Evolutionary conservation across 2,329 filamentous ascomycete species (phyloP), one percentile per base, ranked within the genome.

Genomic region (Diaporthe sp.): DNA sequence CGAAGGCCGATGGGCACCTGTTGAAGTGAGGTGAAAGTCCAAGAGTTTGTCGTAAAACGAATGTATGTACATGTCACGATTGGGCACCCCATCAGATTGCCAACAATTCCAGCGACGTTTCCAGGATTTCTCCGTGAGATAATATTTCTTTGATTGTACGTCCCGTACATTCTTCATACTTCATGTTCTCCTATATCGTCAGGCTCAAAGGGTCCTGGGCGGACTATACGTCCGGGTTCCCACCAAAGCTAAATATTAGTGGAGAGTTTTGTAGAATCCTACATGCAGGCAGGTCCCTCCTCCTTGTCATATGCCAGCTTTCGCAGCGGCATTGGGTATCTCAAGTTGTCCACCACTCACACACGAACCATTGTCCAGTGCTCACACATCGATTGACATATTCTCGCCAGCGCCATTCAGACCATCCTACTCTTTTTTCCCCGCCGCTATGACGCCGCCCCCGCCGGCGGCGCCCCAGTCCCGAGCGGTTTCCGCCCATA

Each of bases 401-500:
- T 17, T 42, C 17, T 31, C 34, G 25, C 3, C 37, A 15, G 20
- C 17, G 12, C 17, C 37, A 3, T 37, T 28, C 44, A 70, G 17
- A 1, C 12, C 47, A 34, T 9, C 37, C 39, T 12, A 13, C 20
- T 12, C 25, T 15, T 10, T 15, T 34, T 6, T 12, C 10, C 22
- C 10, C 60, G 2, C 34, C 34, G 22, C 4, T 22, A 53, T 13
- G 67, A 25, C 53, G 39, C 15, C 42, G 42, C 39, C 5, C 6
- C 55, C 2, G 20, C 51, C 37, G n/a, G 34, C 7, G 34, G 34
- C 1, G 34, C 34, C 34, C 34, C 65, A 1, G 31, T 39, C 9
- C 6, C 68, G 57, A 78, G 22, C 12, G 83, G 83, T 74, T 84
- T 84, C 79, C 81, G 77, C 31, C 79, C 83, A 58, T 82, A 81